These are phyloP conservation scores for Metschnikowia colocasiae DNA, from an alignment of 805 yeast species.

Conservation along the genomic window DNA sequence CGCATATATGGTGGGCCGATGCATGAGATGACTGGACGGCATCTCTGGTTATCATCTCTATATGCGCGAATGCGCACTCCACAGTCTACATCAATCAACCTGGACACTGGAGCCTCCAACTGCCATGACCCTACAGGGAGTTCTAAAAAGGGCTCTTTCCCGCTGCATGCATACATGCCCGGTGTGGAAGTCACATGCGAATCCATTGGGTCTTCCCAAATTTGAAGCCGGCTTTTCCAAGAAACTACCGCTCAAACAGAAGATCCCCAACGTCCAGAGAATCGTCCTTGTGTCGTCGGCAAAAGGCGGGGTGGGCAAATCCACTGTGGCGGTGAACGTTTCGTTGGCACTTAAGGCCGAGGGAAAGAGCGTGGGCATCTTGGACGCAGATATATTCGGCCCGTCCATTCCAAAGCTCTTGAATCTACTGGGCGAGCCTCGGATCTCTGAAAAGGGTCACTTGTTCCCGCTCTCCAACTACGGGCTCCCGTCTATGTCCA, in stretches of 20 bases:
- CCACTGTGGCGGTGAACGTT: slow-evolving; percentile 67
- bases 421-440: slow-evolving; percentile 67
- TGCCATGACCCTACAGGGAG: background rate
- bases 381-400: slow-evolving; percentile 82
- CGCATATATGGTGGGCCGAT: slow-evolving; percentile 78
- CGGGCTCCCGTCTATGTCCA: slow-evolving; percentile 82
- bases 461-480: slow-evolving; percentile 66
- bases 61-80: background rate
- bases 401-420: slow-evolving; percentile 77
- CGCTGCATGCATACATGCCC: background rate
- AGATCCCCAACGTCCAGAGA: slow-evolving; percentile 57
- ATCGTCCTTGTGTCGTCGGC: slow-evolving; percentile 69
- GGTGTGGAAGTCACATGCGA: slow-evolving; percentile 23
- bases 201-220: slow-evolving; percentile 41
- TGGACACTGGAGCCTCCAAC: background rate
- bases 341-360: slow-evolving; percentile 56
- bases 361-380: slow-evolving; percentile 60
- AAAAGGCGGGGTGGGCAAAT: slow-evolving; percentile 81
- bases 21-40: slow-evolving; percentile 2
- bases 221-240: slow-evolving; percentile 7
- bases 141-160: background rate
- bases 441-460: slow-evolving; percentile 48
- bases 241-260: slow-evolving; percentile 47
- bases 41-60: background rate
- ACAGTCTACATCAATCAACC: background rate